phyloP scores from a whole-genome alignment of 768 basidiomycete genomes.

The Lactarius hengduanensis region DNA sequence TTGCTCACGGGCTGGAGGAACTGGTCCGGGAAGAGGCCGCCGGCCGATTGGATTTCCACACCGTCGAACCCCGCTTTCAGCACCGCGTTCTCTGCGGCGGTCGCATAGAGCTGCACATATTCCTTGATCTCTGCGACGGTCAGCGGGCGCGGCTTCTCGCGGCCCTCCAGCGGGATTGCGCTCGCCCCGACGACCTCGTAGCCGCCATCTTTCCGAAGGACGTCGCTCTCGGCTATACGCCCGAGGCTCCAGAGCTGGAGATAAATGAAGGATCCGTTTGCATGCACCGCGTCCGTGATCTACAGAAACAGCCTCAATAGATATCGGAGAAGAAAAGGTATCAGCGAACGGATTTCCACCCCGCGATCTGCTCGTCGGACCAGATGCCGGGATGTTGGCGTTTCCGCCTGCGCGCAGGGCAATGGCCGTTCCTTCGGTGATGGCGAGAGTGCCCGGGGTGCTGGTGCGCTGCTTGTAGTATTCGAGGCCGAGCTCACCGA shows the following conservation, averaged over 20 bases:
- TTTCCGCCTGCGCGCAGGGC: slow-evolving; percentile 47
- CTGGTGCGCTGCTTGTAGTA: slow-evolving; percentile 51
- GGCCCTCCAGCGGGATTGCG: not conserved
- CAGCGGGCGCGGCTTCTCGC: slow-evolving; percentile 41
- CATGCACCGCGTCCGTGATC: slow-evolving; percentile 42
- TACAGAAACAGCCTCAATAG: not conserved
- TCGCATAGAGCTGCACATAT: slow-evolving; percentile 50
- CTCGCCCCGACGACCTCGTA: not conserved
- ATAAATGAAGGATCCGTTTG: slow-evolving; percentile 43
- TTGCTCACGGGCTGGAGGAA: slow-evolving; percentile 40
- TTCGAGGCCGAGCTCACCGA: slow-evolving; percentile 37
- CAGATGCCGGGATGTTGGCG: slow-evolving; percentile 46
- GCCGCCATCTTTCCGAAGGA: not conserved
- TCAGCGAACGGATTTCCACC: slow-evolving; percentile 50
- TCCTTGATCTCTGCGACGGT: slow-evolving; percentile 50
- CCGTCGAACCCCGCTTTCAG: slow-evolving; percentile 35
- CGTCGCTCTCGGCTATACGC: slow-evolving; percentile 32
- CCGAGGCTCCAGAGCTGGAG: slow-evolving; percentile 52
- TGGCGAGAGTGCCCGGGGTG: slow-evolving; percentile 50
- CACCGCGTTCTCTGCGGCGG: slow-evolving; percentile 31
- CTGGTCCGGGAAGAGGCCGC: slow-evolving; percentile 38
- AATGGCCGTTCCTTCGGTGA: slow-evolving; percentile 59
- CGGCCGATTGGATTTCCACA: slow-evolving; percentile 35
- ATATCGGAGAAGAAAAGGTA: not conserved
- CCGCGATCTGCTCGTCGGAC: slow-evolving; percentile 47